Percentiles rank a stretch among this genome's conserved stretches.
These are phyloP conservation scores for Pseudogymnoascus sp. DNA, from an alignment of 2,329 filamentous ascomycete genomes.

Conservation along the genomic window DNA sequence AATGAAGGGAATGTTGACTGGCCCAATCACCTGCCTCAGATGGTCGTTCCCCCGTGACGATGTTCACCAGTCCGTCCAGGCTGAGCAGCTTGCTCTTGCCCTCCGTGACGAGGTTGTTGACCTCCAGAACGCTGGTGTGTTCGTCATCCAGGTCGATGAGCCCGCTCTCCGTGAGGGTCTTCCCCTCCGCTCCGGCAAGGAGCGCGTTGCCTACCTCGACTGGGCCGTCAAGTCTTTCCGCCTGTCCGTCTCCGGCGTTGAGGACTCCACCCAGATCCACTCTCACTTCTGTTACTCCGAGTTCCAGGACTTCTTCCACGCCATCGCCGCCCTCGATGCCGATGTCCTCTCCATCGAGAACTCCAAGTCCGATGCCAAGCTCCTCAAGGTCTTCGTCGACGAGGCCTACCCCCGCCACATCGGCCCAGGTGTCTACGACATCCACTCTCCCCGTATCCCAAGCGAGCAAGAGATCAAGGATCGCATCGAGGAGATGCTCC, in stretches of 20 bases:
- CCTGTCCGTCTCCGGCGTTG: slow-evolving; percentile 83
- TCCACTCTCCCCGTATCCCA: slow-evolving; percentile 97
- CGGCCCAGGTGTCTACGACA: slow-evolving; percentile 98
- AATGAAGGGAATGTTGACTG: slow-evolving; percentile 99
- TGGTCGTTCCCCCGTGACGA: slow-evolving; percentile 99
- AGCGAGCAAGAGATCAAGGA: slow-evolving; percentile 97
- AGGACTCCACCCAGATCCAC: slow-evolving; percentile 98
- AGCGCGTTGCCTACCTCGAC: slow-evolving; percentile 91
- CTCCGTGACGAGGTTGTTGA: slow-evolving; percentile 98
- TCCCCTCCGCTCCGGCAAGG: slow-evolving; percentile 83
- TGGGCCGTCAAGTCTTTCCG: slow-evolving; percentile 99
- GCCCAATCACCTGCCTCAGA: slow-evolving; percentile 94
- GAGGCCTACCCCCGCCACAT: slow-evolving; percentile 97
- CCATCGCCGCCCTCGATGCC: slow-evolving; percentile 93
- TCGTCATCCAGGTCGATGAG: slow-evolving; percentile 98
- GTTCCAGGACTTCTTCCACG: slow-evolving; percentile 99
- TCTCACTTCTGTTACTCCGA: slow-evolving; percentile 99
- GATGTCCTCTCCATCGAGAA: slow-evolving; percentile 99
- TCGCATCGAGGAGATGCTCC: slow-evolving; percentile 95
- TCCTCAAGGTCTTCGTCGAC: slow-evolving; percentile 96
- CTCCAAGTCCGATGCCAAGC: slow-evolving; percentile 99
- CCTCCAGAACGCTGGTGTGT: slow-evolving; percentile 92
- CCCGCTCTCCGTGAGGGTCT: slow-evolving; percentile 99
- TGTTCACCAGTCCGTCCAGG: slow-evolving; percentile 97
- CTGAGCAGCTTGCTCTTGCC: slow-evolving; percentile 95